Evolutionary conservation across 2,329 filamentous ascomycete species (phyloP), one percentile per base, ranked within the genome.

Genomic region (Ascochyta lentis): DNA sequence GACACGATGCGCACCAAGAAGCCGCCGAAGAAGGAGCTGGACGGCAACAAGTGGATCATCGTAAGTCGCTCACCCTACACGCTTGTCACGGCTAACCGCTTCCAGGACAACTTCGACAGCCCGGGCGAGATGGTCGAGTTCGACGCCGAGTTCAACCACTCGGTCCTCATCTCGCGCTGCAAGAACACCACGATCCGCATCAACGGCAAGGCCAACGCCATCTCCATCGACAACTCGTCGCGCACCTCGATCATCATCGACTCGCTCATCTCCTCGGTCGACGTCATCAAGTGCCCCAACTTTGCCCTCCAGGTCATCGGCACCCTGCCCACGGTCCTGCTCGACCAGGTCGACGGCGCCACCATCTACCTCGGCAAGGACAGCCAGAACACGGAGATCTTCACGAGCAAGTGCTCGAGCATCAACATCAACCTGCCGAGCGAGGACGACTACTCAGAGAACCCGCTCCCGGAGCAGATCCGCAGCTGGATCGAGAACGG

Each of bases 251-350:
- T 99, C 49, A 86, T 98, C 47, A 85, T 98, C 49, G 94, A 98
- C 68, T 91, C 88, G 1, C 86, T 98, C 10, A 91, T 98, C 43
- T 96, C 91, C 44, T 92, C 90, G 29, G 86, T 99, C 53, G 95
- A 99, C 71, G 90, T 96, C 23, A 95, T 99, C 81, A 98, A 98
- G 79, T 94, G 90, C 43, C 86, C 90, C 66, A 96, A 95, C 76
- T 96, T 99, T 73, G 93, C 92, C 13, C 81, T 98, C n/a, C 92
- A 97, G 77, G 90, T 99, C 48, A 80, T 96, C 51, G 93, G 93
- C 48, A 85, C 85, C 3, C 84, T 96, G 13, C 95, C 95, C 1
- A 96, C 94, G 2, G 84, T 98, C 54, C 81, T 97, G 72, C 82
- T 99, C 54, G 95, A 99, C 75, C 92, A 97, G 78, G 89, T 98